Percentiles rank a stretch among this genome's conserved stretches.
Conservation (phyloP, 768 basidiomycete species). For the Harrya chromipes region DNA sequence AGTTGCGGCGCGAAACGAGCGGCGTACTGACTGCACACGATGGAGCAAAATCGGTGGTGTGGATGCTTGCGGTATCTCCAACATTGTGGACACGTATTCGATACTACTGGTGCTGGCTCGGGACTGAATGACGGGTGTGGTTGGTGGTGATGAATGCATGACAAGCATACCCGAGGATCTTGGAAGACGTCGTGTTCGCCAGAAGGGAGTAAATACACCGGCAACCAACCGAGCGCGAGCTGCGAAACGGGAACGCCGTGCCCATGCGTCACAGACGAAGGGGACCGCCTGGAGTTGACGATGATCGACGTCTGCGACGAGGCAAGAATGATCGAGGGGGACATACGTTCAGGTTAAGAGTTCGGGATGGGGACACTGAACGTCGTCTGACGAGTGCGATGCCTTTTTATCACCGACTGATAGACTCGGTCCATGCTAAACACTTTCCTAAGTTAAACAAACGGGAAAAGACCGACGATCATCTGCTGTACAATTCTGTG, state of each 20-base stretch:
- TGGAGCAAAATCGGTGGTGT: slow-evolving; percentile 21
- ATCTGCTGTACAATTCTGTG: too few relatives aligned
- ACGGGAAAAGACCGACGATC: too few relatives aligned
- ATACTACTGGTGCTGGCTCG: not conserved
- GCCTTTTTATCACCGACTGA: not conserved
- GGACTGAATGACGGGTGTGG: not conserved
- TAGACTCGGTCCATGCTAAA: too few relatives aligned
- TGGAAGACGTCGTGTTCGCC: not conserved
- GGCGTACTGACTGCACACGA: slow-evolving; percentile 7
- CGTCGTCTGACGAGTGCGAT: not conserved
- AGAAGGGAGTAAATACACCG: not conserved
- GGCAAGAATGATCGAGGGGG: not conserved
- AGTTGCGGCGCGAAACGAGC: slow-evolving; percentile 16
- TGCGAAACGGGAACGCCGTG: not conserved
- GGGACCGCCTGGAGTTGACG: not conserved
- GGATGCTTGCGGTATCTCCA: slow-evolving; percentile 7
- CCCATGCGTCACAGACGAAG: too few relatives aligned
- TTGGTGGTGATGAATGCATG: not conserved
- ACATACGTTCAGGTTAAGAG: not conserved
- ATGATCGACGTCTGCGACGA: not conserved
- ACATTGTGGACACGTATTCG: slow-evolving; percentile 20
- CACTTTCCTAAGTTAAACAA: too few relatives aligned
- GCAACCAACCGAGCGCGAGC: not conserved
- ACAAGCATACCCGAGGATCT: not conserved
- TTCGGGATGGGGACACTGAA: not conserved